These are phyloP conservation scores for Cucurbita argyrosperma DNA, from an alignment of 306 rosid species.

Conservation along the genomic window DNA sequence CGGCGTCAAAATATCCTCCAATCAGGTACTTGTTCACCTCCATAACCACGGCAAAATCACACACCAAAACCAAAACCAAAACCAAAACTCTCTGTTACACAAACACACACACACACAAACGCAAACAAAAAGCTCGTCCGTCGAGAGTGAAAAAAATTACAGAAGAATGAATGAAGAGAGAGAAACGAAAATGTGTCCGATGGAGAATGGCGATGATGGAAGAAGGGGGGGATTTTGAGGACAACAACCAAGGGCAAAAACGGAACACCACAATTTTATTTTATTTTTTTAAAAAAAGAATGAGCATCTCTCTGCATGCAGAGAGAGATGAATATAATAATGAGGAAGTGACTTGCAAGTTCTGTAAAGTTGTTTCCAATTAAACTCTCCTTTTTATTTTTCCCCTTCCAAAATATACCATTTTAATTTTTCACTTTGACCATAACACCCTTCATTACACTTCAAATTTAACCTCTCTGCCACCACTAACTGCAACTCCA, in stretches of 20 bases:
- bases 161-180: slow-evolving; percentile 7
- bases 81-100: not conserved
- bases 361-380: slow-evolving; percentile 43
- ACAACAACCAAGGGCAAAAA: slow-evolving; percentile 35
- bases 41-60: slow-evolving; percentile 16
- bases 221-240: slow-evolving; percentile 69
- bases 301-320: slow-evolving; percentile 48
- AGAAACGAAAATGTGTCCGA: slow-evolving; percentile 4
- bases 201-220: slow-evolving; percentile 15
- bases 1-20: slow-evolving; percentile 52
- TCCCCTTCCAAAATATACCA: slow-evolving; percentile 3
- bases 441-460: not conserved
- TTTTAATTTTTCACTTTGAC: not conserved
- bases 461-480: not conserved
- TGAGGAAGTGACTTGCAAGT: slow-evolving; percentile 70
- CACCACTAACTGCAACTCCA: not conserved
- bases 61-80: no score
- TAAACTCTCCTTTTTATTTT: slow-evolving; percentile 9
- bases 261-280: slow-evolving; percentile 12
- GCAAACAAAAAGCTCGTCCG: not conserved
- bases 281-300: not conserved
- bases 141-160: not conserved
- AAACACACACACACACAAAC: not conserved
- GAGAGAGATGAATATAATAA: slow-evolving; percentile 29
- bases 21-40: slow-evolving; percentile 46